Evolutionary conservation across 2,329 filamentous ascomycete species (phyloP).

Genomic region (Alternaria dauci): DNA sequence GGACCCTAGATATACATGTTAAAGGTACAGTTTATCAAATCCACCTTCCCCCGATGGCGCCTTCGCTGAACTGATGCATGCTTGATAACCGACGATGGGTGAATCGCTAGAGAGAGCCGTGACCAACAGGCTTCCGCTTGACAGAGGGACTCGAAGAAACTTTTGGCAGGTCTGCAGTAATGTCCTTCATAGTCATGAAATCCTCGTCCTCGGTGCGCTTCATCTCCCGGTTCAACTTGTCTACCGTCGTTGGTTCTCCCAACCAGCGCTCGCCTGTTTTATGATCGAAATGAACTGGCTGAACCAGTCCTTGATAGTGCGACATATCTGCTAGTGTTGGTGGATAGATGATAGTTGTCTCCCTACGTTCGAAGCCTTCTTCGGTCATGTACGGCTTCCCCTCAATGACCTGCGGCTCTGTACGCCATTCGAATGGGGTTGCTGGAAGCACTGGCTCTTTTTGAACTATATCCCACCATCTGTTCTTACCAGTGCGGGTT

Average conservation of each 20-base stretch:
- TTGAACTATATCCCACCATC: slow-evolving; percentile 41
- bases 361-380: slow-evolving; percentile 54
- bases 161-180: slow-evolving; percentile 20
- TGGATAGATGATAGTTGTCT: slow-evolving; percentile 58
- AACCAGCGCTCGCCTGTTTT: slow-evolving; percentile 38
- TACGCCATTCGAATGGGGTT: slow-evolving; percentile 28
- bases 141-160: slow-evolving; percentile 16
- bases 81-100: not conserved
- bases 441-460: slow-evolving; percentile 25
- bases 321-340: slow-evolving; percentile 52
- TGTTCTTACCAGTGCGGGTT: slow-evolving; percentile 37
- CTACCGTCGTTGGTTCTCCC: slow-evolving; percentile 33
- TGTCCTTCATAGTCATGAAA: slow-evolving; percentile 18
- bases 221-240: slow-evolving; percentile 25
- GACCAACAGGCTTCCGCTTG: slow-evolving; percentile 25
- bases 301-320: slow-evolving; percentile 35
- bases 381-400: slow-evolving; percentile 46
- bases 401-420: slow-evolving; percentile 52
- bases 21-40: not conserved
- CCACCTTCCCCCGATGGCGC: not conserved
- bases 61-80: slow-evolving; percentile 4
- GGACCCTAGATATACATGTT: slow-evolving; percentile 5
- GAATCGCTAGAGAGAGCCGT: slow-evolving; percentile 8
- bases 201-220: slow-evolving; percentile 12
- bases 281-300: slow-evolving; percentile 43